Evolutionary conservation across 345 rosid genomes (phyloP).

Genomic region (Eucalyptus erythrocorys): DNA sequence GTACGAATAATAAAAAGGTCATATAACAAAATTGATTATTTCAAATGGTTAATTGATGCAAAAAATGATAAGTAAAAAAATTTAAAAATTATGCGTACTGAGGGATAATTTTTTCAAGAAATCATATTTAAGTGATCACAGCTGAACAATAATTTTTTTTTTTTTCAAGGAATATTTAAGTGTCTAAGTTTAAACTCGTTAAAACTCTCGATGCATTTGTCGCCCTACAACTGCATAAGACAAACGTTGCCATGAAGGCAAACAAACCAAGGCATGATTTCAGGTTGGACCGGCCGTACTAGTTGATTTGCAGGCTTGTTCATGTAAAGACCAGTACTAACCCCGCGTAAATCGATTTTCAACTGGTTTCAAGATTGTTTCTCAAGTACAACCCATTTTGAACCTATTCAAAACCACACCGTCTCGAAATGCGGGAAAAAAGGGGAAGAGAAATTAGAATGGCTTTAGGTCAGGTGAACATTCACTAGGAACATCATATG

Average conservation of each 20-base stretch:
- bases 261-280: neutral
- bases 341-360: no score
- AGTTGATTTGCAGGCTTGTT: neutral
- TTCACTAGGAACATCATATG: neutral
- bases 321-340: neutral
- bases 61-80: neutral
- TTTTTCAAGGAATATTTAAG: neutral
- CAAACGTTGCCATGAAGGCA: neutral
- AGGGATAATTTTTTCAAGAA: neutral
- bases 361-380: neutral
- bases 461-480: neutral
- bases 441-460: neutral
- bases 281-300: neutral
- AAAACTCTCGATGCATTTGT: neutral
- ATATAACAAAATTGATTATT: neutral
- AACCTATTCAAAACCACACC: neutral
- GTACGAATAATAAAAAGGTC: neutral
- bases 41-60: neutral
- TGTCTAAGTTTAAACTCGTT: neutral
- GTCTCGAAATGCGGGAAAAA: neutral
- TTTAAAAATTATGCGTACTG: neutral
- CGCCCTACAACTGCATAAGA: neutral
- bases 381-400: neutral
- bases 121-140: neutral
- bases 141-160: neutral